phyloP scores from a whole-genome alignment of 352 stramenopile genomes.

The Pythium phragmiticola region DNA sequence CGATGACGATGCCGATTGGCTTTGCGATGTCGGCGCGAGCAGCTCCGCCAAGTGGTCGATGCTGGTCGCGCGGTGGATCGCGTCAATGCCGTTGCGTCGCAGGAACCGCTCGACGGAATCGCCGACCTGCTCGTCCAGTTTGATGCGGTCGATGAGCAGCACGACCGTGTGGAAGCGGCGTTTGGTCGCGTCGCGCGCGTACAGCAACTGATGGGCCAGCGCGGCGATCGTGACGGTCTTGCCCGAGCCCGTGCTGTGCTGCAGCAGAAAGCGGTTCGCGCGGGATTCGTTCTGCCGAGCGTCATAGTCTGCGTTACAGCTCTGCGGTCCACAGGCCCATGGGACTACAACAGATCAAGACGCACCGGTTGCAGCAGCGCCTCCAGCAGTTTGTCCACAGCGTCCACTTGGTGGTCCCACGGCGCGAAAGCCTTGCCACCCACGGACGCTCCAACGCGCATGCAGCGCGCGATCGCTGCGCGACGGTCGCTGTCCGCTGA shows the following conservation, averaged over 20 bases:
- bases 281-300: not conserved
- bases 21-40: conserved; percentile 26
- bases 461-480: conserved; percentile 44
- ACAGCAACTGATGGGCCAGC: conserved; percentile 66
- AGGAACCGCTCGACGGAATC: conserved; percentile 70
- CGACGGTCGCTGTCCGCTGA: conserved; percentile 2
- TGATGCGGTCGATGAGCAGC: conserved; percentile 79
- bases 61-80: conserved; percentile 71
- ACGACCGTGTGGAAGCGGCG: conserved; percentile 75
- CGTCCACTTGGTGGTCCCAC: conserved; percentile 63
- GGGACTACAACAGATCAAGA: not conserved
- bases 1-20: not conserved
- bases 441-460: conserved; percentile 47
- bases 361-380: conserved; percentile 32
- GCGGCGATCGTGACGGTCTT: conserved; percentile 82
- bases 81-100: conserved; percentile 64
- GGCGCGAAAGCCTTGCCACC: conserved; percentile 40
- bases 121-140: conserved; percentile 79
- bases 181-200: conserved; percentile 36
- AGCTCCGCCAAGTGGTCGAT: conserved; percentile 67
- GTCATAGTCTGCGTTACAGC: not conserved
- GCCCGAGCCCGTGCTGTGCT: conserved; percentile 81
- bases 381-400: conserved; percentile 52
- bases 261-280: conserved; percentile 55
- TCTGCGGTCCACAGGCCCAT: not conserved